A percentile compares a stretch with the other conserved stretches of the same genome.
Conservation (phyloP, 2,329 filamentous ascomycete species). For the Fusarium tanahbumbuense region DNA sequence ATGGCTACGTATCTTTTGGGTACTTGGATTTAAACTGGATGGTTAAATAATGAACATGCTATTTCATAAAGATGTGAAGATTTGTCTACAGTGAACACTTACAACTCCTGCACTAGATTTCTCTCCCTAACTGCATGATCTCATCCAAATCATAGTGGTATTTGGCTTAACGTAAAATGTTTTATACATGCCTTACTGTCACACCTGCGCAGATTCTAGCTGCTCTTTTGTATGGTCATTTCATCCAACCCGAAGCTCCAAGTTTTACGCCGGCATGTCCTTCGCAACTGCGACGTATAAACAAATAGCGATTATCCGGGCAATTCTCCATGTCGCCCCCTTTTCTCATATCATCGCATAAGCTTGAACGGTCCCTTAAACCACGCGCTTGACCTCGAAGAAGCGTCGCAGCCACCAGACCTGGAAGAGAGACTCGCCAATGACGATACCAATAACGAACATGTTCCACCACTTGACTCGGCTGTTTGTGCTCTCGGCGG, state of each 20-base stretch:
- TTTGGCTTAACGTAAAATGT: slow-evolving; percentile 26
- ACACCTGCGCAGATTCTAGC: slow-evolving; percentile 30
- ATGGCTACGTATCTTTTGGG: not conserved
- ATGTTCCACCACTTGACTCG: slow-evolving; percentile 99
- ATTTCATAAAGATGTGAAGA: not conserved
- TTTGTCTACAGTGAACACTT: not conserved
- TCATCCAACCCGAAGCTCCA: slow-evolving; percentile 34
- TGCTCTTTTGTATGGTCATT: slow-evolving; percentile 28
- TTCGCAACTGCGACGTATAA: slow-evolving; percentile 29
- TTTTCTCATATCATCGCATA: slow-evolving; percentile 18
- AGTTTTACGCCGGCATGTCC: slow-evolving; percentile 40
- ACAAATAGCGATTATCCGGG: slow-evolving; percentile 27
- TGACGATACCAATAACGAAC: slow-evolving; percentile 89
- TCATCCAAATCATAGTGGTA: not conserved
- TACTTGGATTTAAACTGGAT: slow-evolving; percentile 23
- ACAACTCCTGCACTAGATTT: not conserved
- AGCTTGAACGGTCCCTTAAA: slow-evolving; percentile 54
- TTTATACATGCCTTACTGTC: slow-evolving; percentile 42
- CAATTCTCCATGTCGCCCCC: slow-evolving; percentile 1
- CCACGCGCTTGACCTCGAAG: slow-evolving; percentile 85
- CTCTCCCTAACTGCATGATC: no score
- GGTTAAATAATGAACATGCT: slow-evolving; percentile 17
- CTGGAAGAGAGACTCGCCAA: slow-evolving; percentile 95
- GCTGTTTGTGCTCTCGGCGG: slow-evolving; percentile 96
- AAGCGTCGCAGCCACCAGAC: slow-evolving; percentile 99